Evolutionary conservation across 164 flowering plant genomes (phyloP), one percentile per base, ranked within the genome.

Genomic region (Piper longum): DNA sequence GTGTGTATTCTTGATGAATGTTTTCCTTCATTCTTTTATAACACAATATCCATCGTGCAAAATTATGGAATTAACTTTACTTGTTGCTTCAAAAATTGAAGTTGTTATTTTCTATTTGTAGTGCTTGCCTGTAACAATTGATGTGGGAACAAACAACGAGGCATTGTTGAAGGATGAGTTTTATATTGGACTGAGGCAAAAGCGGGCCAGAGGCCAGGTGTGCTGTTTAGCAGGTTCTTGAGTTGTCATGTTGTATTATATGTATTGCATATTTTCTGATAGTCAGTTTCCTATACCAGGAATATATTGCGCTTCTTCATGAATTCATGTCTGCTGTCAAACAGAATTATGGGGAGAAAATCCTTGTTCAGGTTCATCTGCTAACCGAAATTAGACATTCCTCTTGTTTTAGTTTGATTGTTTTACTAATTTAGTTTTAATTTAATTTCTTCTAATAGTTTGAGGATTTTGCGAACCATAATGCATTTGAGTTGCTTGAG

Each of bases 381-480:
- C 54, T 18, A 39, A n/a, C 36, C 40, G 26, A 2, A 3, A 7
- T 5, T 57, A 4, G 3, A 4, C 7, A 16, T 41, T 39, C 4
- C 42, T 60, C 0, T 60, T 48, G 42, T 19, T 14, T 1, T 4
- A 14, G 51, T 42, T 13, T 41, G 3, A 17, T 7, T 17, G 14
- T 42, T 9, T 42, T 41, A 17, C 4, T 17, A 40, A 41, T 4
- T 13, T 4, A 4, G 3, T 60, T 60, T 39, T 61, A 4, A 17
- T 59, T 71, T 9, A 18, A 9, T 59, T 61, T 5, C 48, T 55
- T 64, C 66, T 11, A 68, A 67, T 82, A 90, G 95, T 90, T 90
- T 75, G 97, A 90, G 74, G 97, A 90, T 69, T 90, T 90, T 77
- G 97, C 97, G 45, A 89, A 89, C 72, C 97, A 90, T 72, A 87